Conservation (phyloP, 257 asterid species). For the Thymus mandschuricus region DNA sequence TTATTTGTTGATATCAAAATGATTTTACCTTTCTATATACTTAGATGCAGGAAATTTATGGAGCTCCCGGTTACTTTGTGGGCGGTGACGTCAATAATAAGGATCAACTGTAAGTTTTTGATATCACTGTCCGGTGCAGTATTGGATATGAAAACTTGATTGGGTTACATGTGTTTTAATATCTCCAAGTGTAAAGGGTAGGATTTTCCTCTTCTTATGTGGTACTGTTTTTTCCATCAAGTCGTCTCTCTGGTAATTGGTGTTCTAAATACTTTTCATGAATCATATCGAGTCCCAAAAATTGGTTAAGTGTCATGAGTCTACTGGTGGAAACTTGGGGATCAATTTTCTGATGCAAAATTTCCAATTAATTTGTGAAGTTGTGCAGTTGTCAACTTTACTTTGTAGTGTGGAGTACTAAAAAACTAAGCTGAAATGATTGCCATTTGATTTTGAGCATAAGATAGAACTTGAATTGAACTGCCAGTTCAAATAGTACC, state of each 20-base stretch:
- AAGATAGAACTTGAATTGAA: background rate
- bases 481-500: background rate
- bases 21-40: constrained; percentile 28
- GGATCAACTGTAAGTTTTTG: constrained; percentile 52
- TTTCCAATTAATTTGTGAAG: constrained; percentile 23
- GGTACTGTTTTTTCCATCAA: background rate
- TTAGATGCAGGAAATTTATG: constrained; percentile 90
- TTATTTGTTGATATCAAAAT: background rate
- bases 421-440: background rate
- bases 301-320: background rate
- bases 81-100: constrained; percentile 50
- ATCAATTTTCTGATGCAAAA: constrained; percentile 12
- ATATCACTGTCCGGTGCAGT: background rate
- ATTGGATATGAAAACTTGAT: background rate
- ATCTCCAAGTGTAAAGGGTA: background rate
- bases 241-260: background rate
- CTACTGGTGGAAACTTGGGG: constrained; percentile 17
- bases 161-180: background rate
- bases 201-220: background rate
- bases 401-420: background rate
- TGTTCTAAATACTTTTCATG: constrained; percentile 3
- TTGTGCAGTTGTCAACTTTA: background rate
- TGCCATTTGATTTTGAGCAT: background rate
- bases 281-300: constrained; percentile 3
- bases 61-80: constrained; percentile 88